Evolutionary conservation across 2,329 filamentous ascomycete species (phyloP), one percentile per base, ranked within the genome.

Genomic region (Ciborinia camelliae): DNA sequence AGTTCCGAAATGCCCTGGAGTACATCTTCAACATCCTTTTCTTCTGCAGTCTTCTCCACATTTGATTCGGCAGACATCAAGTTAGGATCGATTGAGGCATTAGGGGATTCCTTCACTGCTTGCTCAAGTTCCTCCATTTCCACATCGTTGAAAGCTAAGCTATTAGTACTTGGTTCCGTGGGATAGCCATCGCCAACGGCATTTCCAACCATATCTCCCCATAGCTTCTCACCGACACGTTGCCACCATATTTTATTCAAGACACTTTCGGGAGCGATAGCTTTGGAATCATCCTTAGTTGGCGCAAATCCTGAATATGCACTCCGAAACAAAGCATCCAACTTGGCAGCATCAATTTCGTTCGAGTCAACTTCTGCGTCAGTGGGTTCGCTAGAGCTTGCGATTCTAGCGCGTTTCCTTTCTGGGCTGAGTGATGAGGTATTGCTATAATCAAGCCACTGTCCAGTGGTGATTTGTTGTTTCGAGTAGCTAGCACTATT

Each of bases 291-390:
- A 75, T 94, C 90, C 70, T 85, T 88, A 60, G 84, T 86, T 0
- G 90, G 90, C 7, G 90, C 90, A 75, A 93, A 94, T 72, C 88
- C 90, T 0, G 89, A 92, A 75, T 92, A 94, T 1, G 88, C 90
- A 63, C 88, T 86, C 37, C 89, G 84, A 73, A 93, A 94, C 12
- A 93, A 78, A 0, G 87, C 83, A 70, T 93, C 90, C 77, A 92
- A 85, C 73, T 89, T 89, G 4, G 85, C 84, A 70, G 85, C 80
- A 72, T 90, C 82, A 1, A 84, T 73, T 68, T 88, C 85, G 0
- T 78, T 77, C 30, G 69, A 37, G 65, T 88, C 84, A 1, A 77
- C 75, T 8, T 73, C 71, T 23, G 61, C 79, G 76, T 2, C 83
- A 82, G 6, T 82, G 83, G 76, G 86, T 83, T 82, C 87, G 48